A percentile compares a stretch with the other conserved stretches of the same genome.
phyloP scores from a whole-genome alignment of 2,329 filamentous ascomycete species.

The Diaporthe velutina region DNA sequence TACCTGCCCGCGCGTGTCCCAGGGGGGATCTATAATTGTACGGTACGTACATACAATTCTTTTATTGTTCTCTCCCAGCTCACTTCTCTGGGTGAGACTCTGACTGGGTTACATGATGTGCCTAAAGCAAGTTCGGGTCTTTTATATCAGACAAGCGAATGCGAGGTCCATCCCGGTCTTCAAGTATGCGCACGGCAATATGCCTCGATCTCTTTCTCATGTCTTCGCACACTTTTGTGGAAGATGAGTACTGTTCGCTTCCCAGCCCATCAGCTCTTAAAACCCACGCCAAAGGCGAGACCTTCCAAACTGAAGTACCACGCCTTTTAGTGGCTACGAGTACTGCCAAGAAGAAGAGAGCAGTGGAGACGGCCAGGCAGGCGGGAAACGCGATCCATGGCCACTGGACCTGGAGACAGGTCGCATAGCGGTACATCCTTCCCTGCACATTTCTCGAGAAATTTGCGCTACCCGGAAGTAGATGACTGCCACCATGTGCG shows the following conservation, averaged over 20 bases:
- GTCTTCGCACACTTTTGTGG: not conserved
- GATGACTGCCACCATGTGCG: not conserved
- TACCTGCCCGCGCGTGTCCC: no score
- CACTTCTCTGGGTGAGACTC: no score
- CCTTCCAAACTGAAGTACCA: not conserved
- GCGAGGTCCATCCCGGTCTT: not conserved
- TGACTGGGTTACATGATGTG: no score
- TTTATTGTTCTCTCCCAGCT: no score
- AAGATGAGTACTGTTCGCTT: not conserved
- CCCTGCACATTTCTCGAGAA: not conserved
- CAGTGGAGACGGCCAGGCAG: not conserved
- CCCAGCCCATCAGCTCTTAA: not conserved
- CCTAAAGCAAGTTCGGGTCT: not conserved
- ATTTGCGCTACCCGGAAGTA: accelerated
- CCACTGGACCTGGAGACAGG: not conserved
- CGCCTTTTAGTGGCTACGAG: not conserved
- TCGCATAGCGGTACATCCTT: not conserved
- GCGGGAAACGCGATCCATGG: not conserved
- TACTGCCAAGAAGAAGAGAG: not conserved
- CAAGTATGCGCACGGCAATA: not conserved
- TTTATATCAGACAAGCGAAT: not conserved
- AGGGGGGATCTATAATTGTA: no score
- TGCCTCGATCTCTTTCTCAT: not conserved
- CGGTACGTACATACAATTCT: not conserved
- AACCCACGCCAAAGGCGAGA: not conserved